Conservation (phyloP, 2,329 filamentous ascomycete genomes). For the Aspergillus viridinutans region DNA sequence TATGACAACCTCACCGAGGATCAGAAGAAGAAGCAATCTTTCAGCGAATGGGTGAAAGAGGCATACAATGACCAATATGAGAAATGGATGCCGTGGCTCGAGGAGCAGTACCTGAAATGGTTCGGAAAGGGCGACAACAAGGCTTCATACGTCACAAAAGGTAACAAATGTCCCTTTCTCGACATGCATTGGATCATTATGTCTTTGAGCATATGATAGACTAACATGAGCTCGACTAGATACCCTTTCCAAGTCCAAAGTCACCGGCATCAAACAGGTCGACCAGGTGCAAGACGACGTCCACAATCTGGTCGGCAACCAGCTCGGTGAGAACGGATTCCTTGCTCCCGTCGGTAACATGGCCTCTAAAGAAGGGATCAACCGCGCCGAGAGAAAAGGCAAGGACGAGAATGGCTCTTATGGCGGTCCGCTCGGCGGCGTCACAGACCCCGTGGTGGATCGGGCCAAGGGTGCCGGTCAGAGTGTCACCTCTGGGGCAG, state of each 20-base stretch:
- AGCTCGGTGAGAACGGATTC: conserved; percentile 50
- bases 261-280: conserved; percentile 48
- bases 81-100: conserved; percentile 55
- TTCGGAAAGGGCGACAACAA: conserved; percentile 55
- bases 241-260: conserved; percentile 49
- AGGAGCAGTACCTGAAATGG: conserved; percentile 53
- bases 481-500: conserved; percentile 3
- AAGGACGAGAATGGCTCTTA: conserved; percentile 51
- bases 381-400: conserved; percentile 50
- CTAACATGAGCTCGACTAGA: conserved; percentile 29
- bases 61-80: conserved; percentile 52
- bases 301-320: conserved; percentile 46
- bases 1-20: conserved; percentile 15
- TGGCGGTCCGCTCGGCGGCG: conserved; percentile 12
- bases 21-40: conserved; percentile 19
- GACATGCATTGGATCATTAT: background rate
- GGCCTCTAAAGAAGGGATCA: conserved; percentile 50
- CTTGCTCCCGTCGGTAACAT: conserved; percentile 48
- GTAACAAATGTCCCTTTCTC: conserved; percentile 25
- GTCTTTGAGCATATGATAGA: background rate
- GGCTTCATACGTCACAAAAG: conserved; percentile 50
- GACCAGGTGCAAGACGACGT: conserved; percentile 51
- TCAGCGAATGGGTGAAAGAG: conserved; percentile 40
- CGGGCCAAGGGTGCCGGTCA: conserved; percentile 7
- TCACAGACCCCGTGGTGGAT: conserved; percentile 12